Conservation (phyloP, 1,284 basidiomycete genomes). For the Dichomitus squalens region DNA sequence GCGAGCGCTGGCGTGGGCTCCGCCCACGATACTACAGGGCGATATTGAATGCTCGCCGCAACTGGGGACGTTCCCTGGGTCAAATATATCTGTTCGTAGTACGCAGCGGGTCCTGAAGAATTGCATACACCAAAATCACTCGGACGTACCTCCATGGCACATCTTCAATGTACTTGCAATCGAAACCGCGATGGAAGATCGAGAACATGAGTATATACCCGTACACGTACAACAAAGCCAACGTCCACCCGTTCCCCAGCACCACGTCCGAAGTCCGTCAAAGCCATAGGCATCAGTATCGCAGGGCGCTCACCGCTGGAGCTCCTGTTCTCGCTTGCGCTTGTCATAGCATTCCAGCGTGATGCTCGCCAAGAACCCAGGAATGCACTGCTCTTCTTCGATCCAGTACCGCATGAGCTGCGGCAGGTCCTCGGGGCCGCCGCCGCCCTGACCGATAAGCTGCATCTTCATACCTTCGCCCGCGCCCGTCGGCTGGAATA, state of each 20-base stretch:
- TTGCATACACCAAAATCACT: no score
- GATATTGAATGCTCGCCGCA: no score
- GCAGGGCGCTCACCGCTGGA: background rate
- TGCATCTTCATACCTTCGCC: slow-evolving; percentile 60
- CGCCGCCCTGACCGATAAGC: slow-evolving; percentile 68
- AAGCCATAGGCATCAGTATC: background rate
- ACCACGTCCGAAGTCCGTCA: background rate
- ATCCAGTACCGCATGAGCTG: slow-evolving; percentile 76
- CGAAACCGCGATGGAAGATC: no score
- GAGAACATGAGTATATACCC: no score
- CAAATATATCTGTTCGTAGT: no score
- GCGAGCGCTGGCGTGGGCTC: no score
- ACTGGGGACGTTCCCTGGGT: no score
- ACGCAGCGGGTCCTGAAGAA: no score
- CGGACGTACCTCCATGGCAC: no score
- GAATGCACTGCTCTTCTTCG: slow-evolving; percentile 70
- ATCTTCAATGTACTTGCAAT: no score
- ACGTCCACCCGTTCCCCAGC: background rate
- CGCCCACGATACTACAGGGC: no score
- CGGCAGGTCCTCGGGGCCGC: slow-evolving; percentile 66
- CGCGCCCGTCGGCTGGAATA: slow-evolving; percentile 58
- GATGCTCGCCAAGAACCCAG: slow-evolving; percentile 74
- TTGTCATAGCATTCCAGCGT: slow-evolving; percentile 74
- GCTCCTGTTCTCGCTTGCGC: slow-evolving; percentile 21
- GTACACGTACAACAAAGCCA: background rate